Conservation (phyloP, 768 basidiomycete genomes). For the Cyclocybe aegerita region DNA sequence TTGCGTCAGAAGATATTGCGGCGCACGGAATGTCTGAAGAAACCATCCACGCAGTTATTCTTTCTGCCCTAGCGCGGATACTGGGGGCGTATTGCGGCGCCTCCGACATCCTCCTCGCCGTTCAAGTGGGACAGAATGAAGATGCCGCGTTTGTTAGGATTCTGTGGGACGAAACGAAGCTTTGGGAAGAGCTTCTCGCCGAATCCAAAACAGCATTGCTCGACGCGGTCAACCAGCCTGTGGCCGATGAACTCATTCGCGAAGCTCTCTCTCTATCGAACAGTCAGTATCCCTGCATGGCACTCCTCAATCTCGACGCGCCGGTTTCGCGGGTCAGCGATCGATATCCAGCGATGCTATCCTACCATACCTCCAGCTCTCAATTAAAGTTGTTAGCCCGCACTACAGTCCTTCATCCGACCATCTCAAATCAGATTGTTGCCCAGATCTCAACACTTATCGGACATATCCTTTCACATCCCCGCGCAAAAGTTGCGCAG, state of each 20-base stretch:
- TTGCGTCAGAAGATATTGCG: slow-evolving; percentile 5
- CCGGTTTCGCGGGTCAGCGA: not conserved
- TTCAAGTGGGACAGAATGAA: slow-evolving; percentile 9
- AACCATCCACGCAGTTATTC: slow-evolving; percentile 10
- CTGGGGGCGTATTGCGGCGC: slow-evolving; percentile 28
- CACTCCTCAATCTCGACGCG: slow-evolving; percentile 19
- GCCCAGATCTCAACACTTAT: slow-evolving; percentile 22
- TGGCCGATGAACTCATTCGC: slow-evolving; percentile 14
- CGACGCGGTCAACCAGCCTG: not conserved
- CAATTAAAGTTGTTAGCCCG: slow-evolving; percentile 15
- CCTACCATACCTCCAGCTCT: slow-evolving; percentile 10
- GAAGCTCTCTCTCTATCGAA: slow-evolving; percentile 20
- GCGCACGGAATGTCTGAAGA: not conserved
- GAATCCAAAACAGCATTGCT: slow-evolving; percentile 6
- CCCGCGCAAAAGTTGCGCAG: slow-evolving; percentile 5
- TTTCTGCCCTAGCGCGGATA: slow-evolving; percentile 24
- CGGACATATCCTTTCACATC: slow-evolving; percentile 12
- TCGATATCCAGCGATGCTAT: slow-evolving; percentile 20
- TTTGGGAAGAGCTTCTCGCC: slow-evolving; percentile 19
- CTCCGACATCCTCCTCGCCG: slow-evolving; percentile 28
- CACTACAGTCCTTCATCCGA: slow-evolving; percentile 19
- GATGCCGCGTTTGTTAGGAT: slow-evolving; percentile 18
- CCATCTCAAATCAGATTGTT: slow-evolving; percentile 24
- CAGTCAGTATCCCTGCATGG: slow-evolving; percentile 27
- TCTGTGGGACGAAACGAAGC: slow-evolving; percentile 21